Evolutionary conservation across 345 rosid species (phyloP), one percentile per base, ranked within the genome.

Genomic region (Erysimum cheiranthoides): DNA sequence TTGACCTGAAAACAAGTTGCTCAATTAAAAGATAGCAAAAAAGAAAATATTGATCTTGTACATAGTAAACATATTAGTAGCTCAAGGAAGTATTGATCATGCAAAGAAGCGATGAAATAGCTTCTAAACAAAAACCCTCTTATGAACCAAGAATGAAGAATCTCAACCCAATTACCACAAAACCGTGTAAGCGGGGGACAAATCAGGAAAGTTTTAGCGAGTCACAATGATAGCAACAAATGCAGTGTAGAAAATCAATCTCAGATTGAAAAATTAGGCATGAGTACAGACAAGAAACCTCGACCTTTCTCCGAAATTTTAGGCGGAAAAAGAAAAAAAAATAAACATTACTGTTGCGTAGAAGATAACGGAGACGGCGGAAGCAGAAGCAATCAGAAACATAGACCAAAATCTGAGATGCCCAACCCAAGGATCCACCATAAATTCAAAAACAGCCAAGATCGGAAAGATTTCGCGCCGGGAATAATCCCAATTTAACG

Each of bases 1-100:
- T 93, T 67, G 57, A 66, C 77, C 88, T 86, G 32, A 6, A 68
- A 71, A 58, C 17, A 57, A 56, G 56, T 40, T 25, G 59, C 70
- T 10, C 16, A 54, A 46, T 56, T 28, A 46, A 12, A 77, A 38
- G 10, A 32, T 5, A 40, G 10, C 31, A 31, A 18, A 71, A 12
- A 67, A n/a, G n/a, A n/a, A 35, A 17, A 25, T n/a, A 40, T 5
- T 36, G 31, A 69, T 70, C 28, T 35, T 71, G 67, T 5, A 17
- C 66, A 45, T 21, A 21, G 25, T 21, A 21, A 21, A 21, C 25
- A 21, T 21, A 21, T 21, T 21, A 21, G 40, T 42, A 42, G 42
- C 65, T 21, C 13, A 28, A 49, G 35, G 8, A 52, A 35, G 43
- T 50, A 40, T 17, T 52, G 25, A 5, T 31, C 32, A 39, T 16